Evolutionary conservation across 495 filamentous ascomycete genomes (phyloP).

Genomic region (Penicillium macrosclerotiorum): DNA sequence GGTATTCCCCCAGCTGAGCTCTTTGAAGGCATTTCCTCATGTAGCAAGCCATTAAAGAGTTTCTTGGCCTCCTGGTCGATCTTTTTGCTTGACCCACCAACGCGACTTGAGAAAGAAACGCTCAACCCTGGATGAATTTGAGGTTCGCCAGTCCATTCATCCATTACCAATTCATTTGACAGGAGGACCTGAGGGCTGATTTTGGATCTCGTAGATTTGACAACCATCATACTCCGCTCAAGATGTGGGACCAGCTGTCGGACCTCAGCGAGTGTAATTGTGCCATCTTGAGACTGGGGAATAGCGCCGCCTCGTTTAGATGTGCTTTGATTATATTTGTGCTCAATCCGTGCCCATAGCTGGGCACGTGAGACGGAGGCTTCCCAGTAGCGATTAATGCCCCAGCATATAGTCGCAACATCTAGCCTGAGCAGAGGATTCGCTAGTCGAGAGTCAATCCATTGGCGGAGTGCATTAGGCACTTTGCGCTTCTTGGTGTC

Average conservation of each 20-base stretch:
- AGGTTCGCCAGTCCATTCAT: constrained; percentile 44
- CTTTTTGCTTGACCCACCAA: constrained; percentile 20
- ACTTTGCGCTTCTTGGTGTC: constrained; percentile 26
- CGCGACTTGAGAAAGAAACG: constrained; percentile 21
- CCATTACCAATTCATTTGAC: constrained; percentile 32
- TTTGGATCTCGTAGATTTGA: constrained; percentile 21
- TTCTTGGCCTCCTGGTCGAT: constrained; percentile 39
- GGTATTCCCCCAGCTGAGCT: constrained; percentile 14
- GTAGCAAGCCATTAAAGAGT: constrained; percentile 39
- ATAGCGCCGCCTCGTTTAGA: neutral
- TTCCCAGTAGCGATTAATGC: constrained; percentile 46
- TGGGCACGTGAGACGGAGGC: constrained; percentile 35
- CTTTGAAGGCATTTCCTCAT: constrained; percentile 15
- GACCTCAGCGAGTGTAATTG: constrained; percentile 25
- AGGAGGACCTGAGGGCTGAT: constrained; percentile 26
- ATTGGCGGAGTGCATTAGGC: constrained; percentile 34
- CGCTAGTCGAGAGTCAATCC: constrained; percentile 37
- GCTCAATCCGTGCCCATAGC: constrained; percentile 37
- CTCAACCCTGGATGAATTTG: constrained; percentile 36
- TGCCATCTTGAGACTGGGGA: neutral
- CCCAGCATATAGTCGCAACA: constrained; percentile 43
- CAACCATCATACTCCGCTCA: constrained; percentile 39
- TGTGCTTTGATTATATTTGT: constrained; percentile 13
- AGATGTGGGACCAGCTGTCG: constrained; percentile 36
- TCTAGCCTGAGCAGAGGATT: constrained; percentile 40